Evolutionary conservation across 108 stramenopile genomes (phyloP), one percentile per base, ranked within the genome.

Genomic region (Nitzschia inconspicua): DNA sequence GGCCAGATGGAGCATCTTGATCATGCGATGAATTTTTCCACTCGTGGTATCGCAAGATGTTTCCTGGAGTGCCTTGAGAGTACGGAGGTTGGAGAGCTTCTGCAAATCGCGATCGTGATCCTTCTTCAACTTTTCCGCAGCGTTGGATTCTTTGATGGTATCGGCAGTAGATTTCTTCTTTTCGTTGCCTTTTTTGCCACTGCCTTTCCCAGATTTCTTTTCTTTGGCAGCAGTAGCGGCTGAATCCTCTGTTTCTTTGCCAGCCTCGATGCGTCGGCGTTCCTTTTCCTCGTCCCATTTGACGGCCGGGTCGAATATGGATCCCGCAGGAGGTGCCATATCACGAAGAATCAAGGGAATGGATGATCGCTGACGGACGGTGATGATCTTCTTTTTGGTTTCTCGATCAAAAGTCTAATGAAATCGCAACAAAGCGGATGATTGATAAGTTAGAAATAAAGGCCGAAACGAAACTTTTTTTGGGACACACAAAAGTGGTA

Each of bases 21-120:
- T 70, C 93, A 98, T 94, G 71, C 95, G 94, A 49, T 91, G 85
- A 50, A 97, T 94, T 68, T 91, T 90, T 57, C 97, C 97, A 28
- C 84, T 60, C 20, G 77, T 75, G 58, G 97, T 96, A 51, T 91
- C 91, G 57, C 93, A 91, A 50, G 73, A 74, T 16, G 95, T 91
- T 44, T 88, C 88, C 69, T 94, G 93, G 24, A 97, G 83, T 41
- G 80, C 75, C 71, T 89, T 85, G 27, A 95, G 72, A 19, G 88
- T 95, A 30, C 77, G 65, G 39, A 95, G 83, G 64, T 94, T 96
- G 44, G 91, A 91, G 39, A 97, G 78, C 57, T 95, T 93, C 81
- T 87, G 84, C 46, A 94, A 74, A 76, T 94, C 94, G 26, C 86
- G 79, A 35, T 85, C 77, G 47, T 78, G 78, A 64, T 91, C 91